Conservation (phyloP, 805 yeast species). For the Lipomyces japonicus region DNA sequence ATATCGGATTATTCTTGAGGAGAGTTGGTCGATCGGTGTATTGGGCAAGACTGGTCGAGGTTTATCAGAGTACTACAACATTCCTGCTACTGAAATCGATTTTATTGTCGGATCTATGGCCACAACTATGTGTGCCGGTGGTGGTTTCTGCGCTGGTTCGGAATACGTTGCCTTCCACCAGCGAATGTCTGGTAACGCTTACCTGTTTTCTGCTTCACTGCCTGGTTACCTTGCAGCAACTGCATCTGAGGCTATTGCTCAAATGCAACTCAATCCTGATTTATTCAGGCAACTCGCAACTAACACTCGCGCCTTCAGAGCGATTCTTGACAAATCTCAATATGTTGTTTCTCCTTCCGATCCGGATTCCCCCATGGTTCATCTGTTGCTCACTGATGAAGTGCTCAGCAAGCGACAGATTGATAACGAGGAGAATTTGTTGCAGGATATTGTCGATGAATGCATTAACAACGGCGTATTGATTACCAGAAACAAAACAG, state of each 20-base stretch:
- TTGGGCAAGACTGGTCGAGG: slow-evolving; percentile 86
- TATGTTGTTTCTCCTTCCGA: slow-evolving; percentile 25
- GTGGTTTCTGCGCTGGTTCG: slow-evolving; percentile 91
- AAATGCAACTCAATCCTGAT: slow-evolving; percentile 42
- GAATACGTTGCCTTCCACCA: slow-evolving; percentile 84
- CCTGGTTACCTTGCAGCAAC: slow-evolving; percentile 85
- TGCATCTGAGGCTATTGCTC: slow-evolving; percentile 51
- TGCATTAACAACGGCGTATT: slow-evolving; percentile 54
- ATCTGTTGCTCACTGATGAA: slow-evolving; percentile 54
- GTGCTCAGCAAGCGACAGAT: slow-evolving; percentile 37
- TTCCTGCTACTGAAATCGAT: slow-evolving; percentile 69
- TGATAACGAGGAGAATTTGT: slow-evolving; percentile 50
- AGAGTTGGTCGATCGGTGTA: slow-evolving; percentile 79
- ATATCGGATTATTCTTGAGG: slow-evolving; percentile 84
- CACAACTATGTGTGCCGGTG: slow-evolving; percentile 73
- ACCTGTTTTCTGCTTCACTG: slow-evolving; percentile 88
- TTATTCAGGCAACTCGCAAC: slow-evolving; percentile 37
- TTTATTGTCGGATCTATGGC: slow-evolving; percentile 87
- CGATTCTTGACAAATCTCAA: slow-evolving; percentile 36
- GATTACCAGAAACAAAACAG: slow-evolving; percentile 59
- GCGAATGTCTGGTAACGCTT: slow-evolving; percentile 82
- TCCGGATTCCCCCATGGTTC: slow-evolving; percentile 61
- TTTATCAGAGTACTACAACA: slow-evolving; percentile 63
- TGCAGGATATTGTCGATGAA: slow-evolving; percentile 64
- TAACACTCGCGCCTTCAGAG: slow-evolving; percentile 43